A percentile compares a stretch with the other conserved stretches of the same genome.
Evolutionary conservation across 805 yeast species (phyloP).

Genomic region (Starmera pachycereana): DNA sequence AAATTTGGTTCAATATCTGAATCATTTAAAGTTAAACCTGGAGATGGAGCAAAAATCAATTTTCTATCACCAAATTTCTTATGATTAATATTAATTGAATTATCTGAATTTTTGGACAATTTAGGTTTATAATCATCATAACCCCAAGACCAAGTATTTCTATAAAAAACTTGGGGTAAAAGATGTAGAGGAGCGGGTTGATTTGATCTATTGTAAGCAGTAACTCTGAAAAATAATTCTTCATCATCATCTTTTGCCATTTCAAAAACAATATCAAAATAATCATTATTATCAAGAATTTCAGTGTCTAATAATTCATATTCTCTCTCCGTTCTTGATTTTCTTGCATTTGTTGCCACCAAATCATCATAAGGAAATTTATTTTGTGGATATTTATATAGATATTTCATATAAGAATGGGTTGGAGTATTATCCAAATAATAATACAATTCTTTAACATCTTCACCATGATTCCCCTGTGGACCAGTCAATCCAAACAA

Average conservation of each 20-base stretch:
- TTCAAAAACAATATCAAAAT: conserved; percentile 83
- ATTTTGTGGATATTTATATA: conserved; percentile 86
- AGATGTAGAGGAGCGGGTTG: conserved; percentile 84
- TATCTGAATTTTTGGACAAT: conserved; percentile 29
- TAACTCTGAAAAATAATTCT: conserved; percentile 70
- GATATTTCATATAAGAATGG: conserved; percentile 83
- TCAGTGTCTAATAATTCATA: conserved; percentile 80
- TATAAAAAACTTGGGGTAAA: conserved; percentile 71
- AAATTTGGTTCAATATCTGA: conserved; percentile 67
- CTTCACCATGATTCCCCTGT: conserved; percentile 95
- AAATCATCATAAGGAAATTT: conserved; percentile 76
- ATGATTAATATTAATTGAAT: conserved; percentile 51
- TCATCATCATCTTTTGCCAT: conserved; percentile 81
- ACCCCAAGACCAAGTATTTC: conserved; percentile 96
- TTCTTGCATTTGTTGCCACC: conserved; percentile 52
- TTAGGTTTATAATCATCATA: conserved; percentile 40
- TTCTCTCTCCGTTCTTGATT: conserved; percentile 62
- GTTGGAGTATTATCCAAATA: conserved; percentile 89
- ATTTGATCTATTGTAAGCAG: conserved; percentile 78
- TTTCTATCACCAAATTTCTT: conserved; percentile 58
- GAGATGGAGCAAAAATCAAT: conserved; percentile 73
- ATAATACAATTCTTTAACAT: conserved; percentile 77
- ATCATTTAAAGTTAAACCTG: conserved; percentile 48
- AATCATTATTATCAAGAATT: conserved; percentile 47
- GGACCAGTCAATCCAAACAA: conserved; percentile 84